These are phyloP conservation scores for Eucalyptus pauciflora DNA, from an alignment of 345 rosid genomes.

Conservation along the genomic window DNA sequence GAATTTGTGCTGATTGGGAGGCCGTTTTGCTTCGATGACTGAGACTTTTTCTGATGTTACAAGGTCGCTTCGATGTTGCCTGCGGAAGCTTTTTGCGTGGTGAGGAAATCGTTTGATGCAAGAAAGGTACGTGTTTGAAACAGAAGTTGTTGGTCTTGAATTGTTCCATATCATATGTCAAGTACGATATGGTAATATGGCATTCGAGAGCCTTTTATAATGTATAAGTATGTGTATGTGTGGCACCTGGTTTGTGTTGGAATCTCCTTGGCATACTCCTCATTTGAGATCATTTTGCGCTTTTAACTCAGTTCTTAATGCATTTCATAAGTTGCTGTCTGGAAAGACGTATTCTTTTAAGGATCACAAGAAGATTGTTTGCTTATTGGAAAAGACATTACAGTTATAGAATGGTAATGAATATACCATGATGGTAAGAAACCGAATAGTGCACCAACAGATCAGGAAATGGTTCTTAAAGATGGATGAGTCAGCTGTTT, in stretches of 20 bases:
- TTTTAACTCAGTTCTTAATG: background rate
- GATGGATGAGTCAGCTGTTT: background rate
- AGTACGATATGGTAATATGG: background rate
- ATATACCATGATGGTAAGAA: background rate
- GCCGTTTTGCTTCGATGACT: too few relatives aligned
- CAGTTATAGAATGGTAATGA: background rate
- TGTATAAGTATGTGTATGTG: background rate
- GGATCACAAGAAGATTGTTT: background rate
- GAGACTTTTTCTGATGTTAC: background rate
- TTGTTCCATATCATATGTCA: background rate
- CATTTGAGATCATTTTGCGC: background rate
- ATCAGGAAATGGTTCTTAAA: background rate
- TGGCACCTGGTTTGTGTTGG: background rate
- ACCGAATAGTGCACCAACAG: background rate
- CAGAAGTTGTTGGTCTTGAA: background rate
- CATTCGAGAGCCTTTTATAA: background rate
- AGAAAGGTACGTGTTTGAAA: slow-evolving; percentile 38
- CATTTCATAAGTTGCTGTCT: background rate
- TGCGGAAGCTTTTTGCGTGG: slow-evolving; percentile 64
- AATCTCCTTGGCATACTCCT: background rate
- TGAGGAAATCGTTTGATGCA: slow-evolving; percentile 92
- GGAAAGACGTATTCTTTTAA: background rate
- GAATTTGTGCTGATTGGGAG: background rate
- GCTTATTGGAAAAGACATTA: background rate
- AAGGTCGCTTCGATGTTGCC: slow-evolving; percentile 94